Conservation (phyloP, 306 rosid genomes). For the Vigna nakashimae region DNA sequence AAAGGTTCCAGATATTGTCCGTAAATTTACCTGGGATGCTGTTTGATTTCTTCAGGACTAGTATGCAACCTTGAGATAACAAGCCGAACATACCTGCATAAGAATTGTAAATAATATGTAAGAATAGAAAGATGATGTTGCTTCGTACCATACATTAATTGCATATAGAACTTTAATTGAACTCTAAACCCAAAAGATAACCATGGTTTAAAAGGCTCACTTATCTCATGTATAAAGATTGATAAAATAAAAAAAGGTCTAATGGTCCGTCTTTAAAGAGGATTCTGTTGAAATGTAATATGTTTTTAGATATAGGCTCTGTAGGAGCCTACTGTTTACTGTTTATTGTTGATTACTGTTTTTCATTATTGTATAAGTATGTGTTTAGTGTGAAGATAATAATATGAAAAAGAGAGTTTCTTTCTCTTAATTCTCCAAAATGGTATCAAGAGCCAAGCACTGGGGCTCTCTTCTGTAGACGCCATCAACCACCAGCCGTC, state of each 20-base stretch:
- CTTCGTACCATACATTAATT: neutral
- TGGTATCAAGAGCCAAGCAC: too few species aligned
- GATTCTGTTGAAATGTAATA: too few species aligned
- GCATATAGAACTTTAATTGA: conserved; percentile 25
- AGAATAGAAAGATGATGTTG: neutral
- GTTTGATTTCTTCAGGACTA: conserved; percentile 68
- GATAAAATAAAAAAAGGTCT: conserved; percentile 7
- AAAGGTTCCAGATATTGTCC: conserved; percentile 34
- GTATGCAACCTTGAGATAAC: conserved; percentile 68
- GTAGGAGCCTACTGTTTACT: too few species aligned
- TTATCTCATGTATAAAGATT: conserved; percentile 9
- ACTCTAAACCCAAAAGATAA: conserved; percentile 16
- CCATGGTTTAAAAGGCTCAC: conserved; percentile 4
- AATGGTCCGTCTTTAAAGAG: conserved; percentile 10
- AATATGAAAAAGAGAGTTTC: too few species aligned
- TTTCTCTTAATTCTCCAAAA: too few species aligned
- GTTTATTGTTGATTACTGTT: too few species aligned
- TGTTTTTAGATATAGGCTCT: too few species aligned
- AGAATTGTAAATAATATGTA: conserved; percentile 28
- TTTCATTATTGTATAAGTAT: too few species aligned
- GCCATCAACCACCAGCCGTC: too few species aligned
- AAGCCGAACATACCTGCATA: conserved; percentile 84
- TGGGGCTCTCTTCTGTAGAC: too few species aligned
- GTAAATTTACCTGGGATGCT: conserved; percentile 77
- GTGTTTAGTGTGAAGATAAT: too few species aligned